Conservation (phyloP, 169 alveolate genomes). For the Plasmodium sp. region DNA sequence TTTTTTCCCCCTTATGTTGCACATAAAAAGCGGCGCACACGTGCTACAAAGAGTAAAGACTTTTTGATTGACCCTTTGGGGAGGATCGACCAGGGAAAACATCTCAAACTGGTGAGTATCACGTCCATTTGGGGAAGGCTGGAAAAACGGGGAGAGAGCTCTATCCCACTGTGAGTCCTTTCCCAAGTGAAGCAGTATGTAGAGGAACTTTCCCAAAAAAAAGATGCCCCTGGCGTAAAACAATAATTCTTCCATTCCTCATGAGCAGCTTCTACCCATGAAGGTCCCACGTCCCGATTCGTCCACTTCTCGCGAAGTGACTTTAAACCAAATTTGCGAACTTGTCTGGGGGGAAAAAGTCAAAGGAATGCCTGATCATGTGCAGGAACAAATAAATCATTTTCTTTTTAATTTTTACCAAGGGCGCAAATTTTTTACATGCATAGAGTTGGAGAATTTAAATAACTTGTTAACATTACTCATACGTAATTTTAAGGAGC, state of each 20-base stretch:
- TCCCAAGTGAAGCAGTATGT: not conserved
- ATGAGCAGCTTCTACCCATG: not conserved
- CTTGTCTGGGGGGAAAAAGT: not conserved
- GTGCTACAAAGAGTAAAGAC: not conserved
- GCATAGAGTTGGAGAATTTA: conserved; percentile 4
- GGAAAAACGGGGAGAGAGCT: not conserved
- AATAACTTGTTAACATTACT: conserved; percentile 22
- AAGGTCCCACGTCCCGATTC: not conserved
- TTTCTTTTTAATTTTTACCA: conserved; percentile 40
- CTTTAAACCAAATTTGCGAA: not conserved
- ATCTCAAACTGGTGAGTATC: not conserved
- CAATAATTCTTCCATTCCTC: not conserved
- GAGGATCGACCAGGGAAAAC: not conserved
- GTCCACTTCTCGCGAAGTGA: not conserved
- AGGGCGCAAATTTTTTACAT: not conserved
- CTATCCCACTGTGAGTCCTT: not conserved
- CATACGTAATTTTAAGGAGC: conserved; percentile 29
- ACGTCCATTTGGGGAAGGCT: not conserved
- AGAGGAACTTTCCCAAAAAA: not conserved
- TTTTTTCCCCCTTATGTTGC: not conserved
- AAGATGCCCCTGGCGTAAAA: not conserved
- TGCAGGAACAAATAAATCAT: not conserved
- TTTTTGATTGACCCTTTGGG: not conserved
- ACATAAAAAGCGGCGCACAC: not conserved
- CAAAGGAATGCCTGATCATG: not conserved